These are phyloP conservation scores for Wickerhamomyces chaumierensis DNA, from an alignment of 805 yeast genomes.

Conservation along the genomic window DNA sequence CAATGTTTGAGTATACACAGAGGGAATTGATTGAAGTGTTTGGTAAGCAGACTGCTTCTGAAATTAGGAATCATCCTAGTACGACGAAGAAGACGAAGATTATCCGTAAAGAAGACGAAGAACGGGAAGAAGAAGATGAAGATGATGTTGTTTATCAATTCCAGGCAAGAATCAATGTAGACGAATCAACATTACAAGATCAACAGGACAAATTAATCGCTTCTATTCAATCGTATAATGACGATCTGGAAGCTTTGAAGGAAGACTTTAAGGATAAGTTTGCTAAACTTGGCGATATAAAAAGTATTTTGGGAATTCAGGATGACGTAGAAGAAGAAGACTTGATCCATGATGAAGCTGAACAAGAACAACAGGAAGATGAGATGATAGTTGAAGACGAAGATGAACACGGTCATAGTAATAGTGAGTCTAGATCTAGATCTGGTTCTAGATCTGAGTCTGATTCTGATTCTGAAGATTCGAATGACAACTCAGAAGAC, in stretches of 20 bases:
- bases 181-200: neutral
- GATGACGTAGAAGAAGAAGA: neutral
- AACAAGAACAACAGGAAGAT: neutral
- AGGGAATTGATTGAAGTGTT: neutral
- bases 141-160: no score
- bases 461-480: no score
- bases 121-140: no score
- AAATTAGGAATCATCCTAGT: neutral
- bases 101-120: no score
- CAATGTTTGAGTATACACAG: no score
- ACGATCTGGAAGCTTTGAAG: neutral
- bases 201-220: neutral
- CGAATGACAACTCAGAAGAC: no score
- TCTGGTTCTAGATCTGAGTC: no score
- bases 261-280: neutral
- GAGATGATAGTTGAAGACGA: neutral
- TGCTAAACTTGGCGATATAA: neutral
- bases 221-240: neutral
- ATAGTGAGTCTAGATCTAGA: no score
- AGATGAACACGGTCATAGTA: no score
- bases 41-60: neutral
- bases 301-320: neutral
- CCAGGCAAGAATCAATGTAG: neutral
- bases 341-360: neutral
- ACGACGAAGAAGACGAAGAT: neutral